Base-by-base conservation (phyloP, 441 rosid species). In the Jatropha multifida region DNA sequence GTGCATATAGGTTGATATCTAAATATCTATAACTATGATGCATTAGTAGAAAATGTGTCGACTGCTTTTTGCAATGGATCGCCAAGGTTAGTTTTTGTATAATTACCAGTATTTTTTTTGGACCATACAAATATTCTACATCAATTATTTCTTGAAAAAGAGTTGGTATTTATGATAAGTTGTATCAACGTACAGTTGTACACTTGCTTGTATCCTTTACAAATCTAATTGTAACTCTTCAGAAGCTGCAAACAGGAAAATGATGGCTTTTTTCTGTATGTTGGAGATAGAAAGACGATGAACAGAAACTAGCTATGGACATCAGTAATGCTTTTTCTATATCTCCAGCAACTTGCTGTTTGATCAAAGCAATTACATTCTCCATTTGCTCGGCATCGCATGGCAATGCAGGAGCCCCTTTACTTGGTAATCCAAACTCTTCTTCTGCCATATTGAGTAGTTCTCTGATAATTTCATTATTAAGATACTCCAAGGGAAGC, bases 291-390 rank as follows among this genome's bases (percentile, higher is more conserved):
- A 32, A 32, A 32, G 32, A 1, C 32, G 32, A 32, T 32, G 32
- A 32, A 32, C 32, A 32, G 32, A 0, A 32, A 32, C 32, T 32
- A 32, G 32, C 32, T 32, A 32, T 32, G 32, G 32, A 32, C 11
- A 10, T 18, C 61, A 69, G 15, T 1, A 68, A 8, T 13, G 70
- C 70, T 18, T 20, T 38, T n/a, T 64, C 49, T 14, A 23, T 54
- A 10, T 64, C 76, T 40, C 63, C 15, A 7, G 58, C 52, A 12
- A 52, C 74, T 5, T 69, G 13, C 17, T 51, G 61, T 52, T 76
- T 76, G 42, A 69, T 76, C 74, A 69, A 51, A 61, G 52, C 15
- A 46, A 76, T 62, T 44, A 51, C 74, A 76, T 76, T 51, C 20
- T 75, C 69, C 32, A 32, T 32, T 32, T 32, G 0, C 32, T 32